Evolutionary conservation across 148 eudicot genomes (phyloP), one percentile per base, ranked within the genome.

Genomic region (Talinum fruticosum): DNA sequence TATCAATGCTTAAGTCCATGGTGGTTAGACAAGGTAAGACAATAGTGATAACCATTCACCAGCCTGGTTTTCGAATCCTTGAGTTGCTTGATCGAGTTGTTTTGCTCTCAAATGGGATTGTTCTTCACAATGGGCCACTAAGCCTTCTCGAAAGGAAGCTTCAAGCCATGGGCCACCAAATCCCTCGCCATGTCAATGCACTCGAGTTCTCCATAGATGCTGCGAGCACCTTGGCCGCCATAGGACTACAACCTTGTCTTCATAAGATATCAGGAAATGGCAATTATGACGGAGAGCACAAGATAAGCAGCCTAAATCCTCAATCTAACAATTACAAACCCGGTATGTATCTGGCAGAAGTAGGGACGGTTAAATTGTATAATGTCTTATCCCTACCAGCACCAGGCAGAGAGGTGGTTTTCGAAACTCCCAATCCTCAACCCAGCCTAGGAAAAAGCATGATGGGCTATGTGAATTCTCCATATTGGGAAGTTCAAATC

Each of bases 201-300:
- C 98, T 95, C 13, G 98, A 95, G 84, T 95, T 89, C 66, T 91
- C 97, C 62, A 92, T 95, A 33, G 96, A 91, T 71, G 87, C 87
- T 74, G 82, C 87, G 0, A 80, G 79, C 47, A 88, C 80, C 73
- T 77, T 89, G 67, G 69, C 84, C 7, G 69, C 84, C 7, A 35
- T 41, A 34, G 85, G 80, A 44, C 79, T 84, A 69, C 85, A 82
- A 41, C 80, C 90, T 44, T 83, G 90, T 69, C 57, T 75, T 65
- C 79, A 74, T 37, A 83, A 67, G 41, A 74, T 73, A n/a, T n/a
- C n/a, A 53, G 68, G 29, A 33, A 30, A 2, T n/a, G 75, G 16
- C 47, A 71, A 73, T 18, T 24, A n/a, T 21, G 21, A 69, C 0
- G 78, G 57, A 5, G 81, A 75, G 51, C 33, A n/a, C 2, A 64